Conservation (phyloP, 2,329 filamentous ascomycete species). For the Bisporella sp. region DNA sequence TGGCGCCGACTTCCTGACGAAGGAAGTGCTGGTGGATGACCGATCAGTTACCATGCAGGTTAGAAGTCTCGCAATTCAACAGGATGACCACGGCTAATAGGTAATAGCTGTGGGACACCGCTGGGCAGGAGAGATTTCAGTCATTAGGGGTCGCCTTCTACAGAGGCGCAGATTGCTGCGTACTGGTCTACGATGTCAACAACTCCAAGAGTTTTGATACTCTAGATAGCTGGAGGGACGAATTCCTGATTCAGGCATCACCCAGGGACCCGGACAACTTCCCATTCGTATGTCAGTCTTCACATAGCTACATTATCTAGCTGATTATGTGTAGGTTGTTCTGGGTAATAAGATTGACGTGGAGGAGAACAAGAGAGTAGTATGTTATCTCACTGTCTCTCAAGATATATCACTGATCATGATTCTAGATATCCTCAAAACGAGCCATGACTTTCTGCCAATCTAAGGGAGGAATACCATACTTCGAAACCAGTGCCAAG, state of each 20-base stretch:
- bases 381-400: conserved; percentile 32
- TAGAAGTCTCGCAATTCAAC: conserved; percentile 20
- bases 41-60: conserved; percentile 98
- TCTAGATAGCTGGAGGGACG: conserved; percentile 95
- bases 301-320: not conserved
- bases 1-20: conserved; percentile 95
- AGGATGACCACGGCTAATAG: conserved; percentile 30
- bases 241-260: conserved; percentile 95
- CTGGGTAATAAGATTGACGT: conserved; percentile 99
- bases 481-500: conserved; percentile 99
- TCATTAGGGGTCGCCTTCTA: conserved; percentile 97
- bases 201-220: conserved; percentile 99
- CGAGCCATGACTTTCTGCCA: conserved; percentile 96
- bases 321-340: conserved; percentile 58
- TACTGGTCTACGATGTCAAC: conserved; percentile 97
- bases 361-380: conserved; percentile 93
- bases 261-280: conserved; percentile 96
- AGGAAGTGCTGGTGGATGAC: conserved; percentile 96
- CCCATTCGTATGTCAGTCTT: conserved; percentile 67
- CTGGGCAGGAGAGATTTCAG: conserved; percentile 95
- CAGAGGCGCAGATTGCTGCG: conserved; percentile 93
- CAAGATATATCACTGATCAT: conserved; percentile 15
- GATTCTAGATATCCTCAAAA: conserved; percentile 76
- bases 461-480: conserved; percentile 93
- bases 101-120: conserved; percentile 91